Conservation (phyloP, 305 asterid species). For the Plantago coronopus region DNA sequence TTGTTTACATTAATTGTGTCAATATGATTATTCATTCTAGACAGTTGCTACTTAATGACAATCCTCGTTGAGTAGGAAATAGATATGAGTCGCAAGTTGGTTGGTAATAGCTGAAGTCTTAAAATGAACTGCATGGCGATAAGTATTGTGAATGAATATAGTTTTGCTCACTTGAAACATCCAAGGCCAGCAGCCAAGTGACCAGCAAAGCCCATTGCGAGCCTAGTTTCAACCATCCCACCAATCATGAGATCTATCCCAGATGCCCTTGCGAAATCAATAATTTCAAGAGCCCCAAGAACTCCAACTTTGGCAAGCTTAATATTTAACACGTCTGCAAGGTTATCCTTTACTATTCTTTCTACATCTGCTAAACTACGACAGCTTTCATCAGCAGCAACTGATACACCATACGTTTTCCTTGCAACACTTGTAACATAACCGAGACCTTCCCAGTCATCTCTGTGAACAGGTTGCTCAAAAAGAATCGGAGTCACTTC, state of each 20-base stretch:
- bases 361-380: constrained; percentile 66
- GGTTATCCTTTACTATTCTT: constrained; percentile 61
- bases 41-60: too few species aligned
- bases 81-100: too few species aligned
- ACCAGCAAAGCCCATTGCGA: constrained; percentile 94
- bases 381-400: constrained; percentile 92
- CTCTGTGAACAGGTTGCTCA: constrained; percentile 93
- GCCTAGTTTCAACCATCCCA: constrained; percentile 94
- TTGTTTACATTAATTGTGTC: too few species aligned
- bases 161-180: constrained; percentile 69
- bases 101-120: too few species aligned
- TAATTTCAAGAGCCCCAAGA: constrained; percentile 68
- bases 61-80: too few species aligned
- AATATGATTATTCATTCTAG: too few species aligned
- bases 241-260: constrained; percentile 85
- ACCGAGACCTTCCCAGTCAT: constrained; percentile 81
- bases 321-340: constrained; percentile 75
- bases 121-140: not conserved
- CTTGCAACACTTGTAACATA: constrained; percentile 57
- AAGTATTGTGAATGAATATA: constrained; percentile 9
- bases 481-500: constrained; percentile 72
- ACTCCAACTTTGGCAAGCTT: constrained; percentile 93
- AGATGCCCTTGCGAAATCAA: constrained; percentile 55
- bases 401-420: constrained; percentile 66
- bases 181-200: constrained; percentile 91